phyloP scores from a whole-genome alignment of 257 asterid genomes.

The Ballota nigra region DNA sequence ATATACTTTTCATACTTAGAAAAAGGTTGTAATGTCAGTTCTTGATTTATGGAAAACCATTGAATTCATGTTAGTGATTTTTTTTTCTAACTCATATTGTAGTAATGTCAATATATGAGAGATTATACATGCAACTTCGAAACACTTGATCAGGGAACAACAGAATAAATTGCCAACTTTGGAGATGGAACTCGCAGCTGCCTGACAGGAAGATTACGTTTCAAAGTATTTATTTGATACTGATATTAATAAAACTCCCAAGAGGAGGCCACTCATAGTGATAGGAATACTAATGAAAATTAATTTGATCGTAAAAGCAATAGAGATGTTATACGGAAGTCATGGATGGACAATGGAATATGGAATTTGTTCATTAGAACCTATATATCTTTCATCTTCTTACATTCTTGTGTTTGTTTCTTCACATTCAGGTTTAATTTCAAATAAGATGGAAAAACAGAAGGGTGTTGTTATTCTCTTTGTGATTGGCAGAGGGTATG shows the following conservation, averaged over 20 bases:
- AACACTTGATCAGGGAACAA: slow-evolving; percentile 58
- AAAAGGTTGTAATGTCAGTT: slow-evolving; percentile 64
- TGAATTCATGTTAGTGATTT: slow-evolving; percentile 69
- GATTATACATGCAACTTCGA: not conserved
- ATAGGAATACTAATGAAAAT: slow-evolving; percentile 80
- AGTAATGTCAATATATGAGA: not conserved
- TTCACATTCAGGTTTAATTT: slow-evolving; percentile 45
- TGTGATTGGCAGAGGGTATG: slow-evolving; percentile 84
- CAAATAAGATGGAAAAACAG: slow-evolving; percentile 60
- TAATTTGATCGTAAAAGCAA: slow-evolving; percentile 65
- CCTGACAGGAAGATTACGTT: slow-evolving; percentile 85
- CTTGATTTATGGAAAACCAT: slow-evolving; percentile 75
- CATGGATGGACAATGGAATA: slow-evolving; percentile 90
- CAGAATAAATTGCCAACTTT: slow-evolving; percentile 63
- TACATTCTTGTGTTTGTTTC: slow-evolving; percentile 1
- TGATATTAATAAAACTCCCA: slow-evolving; percentile 30
- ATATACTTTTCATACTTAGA: slow-evolving; percentile 42
- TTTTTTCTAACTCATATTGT: slow-evolving; percentile 9
- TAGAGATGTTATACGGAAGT: slow-evolving; percentile 84
- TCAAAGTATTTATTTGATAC: slow-evolving; percentile 46
- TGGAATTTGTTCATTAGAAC: slow-evolving; percentile 13
- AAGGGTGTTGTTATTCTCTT: slow-evolving; percentile 78
- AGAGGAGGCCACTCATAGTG: slow-evolving; percentile 58
- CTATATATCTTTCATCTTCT: not conserved
- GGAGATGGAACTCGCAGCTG: slow-evolving; percentile 83